These are phyloP conservation scores for Hypoxylon fragiforme DNA, from an alignment of 495 filamentous ascomycete species.

Conservation along the genomic window DNA sequence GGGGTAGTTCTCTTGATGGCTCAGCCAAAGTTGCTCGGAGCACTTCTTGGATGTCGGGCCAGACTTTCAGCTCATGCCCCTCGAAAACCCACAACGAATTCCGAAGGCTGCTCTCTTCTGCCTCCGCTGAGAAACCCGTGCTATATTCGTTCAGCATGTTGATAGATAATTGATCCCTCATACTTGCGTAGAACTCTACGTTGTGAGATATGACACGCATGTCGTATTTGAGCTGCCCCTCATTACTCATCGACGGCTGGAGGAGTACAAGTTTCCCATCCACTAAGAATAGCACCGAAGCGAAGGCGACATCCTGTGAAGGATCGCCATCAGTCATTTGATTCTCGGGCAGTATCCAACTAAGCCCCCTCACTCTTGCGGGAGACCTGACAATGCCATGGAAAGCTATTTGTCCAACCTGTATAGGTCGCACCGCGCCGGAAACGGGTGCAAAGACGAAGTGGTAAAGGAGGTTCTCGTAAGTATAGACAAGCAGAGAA, in stretches of 20 bases:
- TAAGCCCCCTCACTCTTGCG: conserved; percentile 86
- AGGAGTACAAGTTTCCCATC: conserved; percentile 94
- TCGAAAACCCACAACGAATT: conserved; percentile 97
- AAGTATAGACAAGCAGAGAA: conserved; percentile 93
- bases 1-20: conserved; percentile 59
- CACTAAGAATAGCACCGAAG: conserved; percentile 90
- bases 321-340: conserved; percentile 91
- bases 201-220: conserved; percentile 96
- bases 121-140: conserved; percentile 31
- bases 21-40: conserved; percentile 67
- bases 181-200: conserved; percentile 90
- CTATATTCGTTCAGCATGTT: conserved; percentile 31
- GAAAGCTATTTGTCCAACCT: conserved; percentile 95
- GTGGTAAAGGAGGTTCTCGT: conserved; percentile 94
- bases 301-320: conserved; percentile 92
- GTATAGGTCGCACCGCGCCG: conserved; percentile 72
- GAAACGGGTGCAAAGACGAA: conserved; percentile 79
- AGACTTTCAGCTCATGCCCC: conserved; percentile 77
- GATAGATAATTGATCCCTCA: conserved; percentile 76
- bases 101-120: conserved; percentile 59
- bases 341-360: conserved; percentile 92
- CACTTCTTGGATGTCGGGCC: conserved; percentile 90
- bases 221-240: conserved; percentile 88
- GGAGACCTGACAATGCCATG: conserved; percentile 95
- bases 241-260: conserved; percentile 76